Percentiles rank a stretch among this genome's conserved stretches.
These are phyloP conservation scores for Plicaturopsis crispa DNA, from an alignment of 768 basidiomycete species.

Conservation along the genomic window DNA sequence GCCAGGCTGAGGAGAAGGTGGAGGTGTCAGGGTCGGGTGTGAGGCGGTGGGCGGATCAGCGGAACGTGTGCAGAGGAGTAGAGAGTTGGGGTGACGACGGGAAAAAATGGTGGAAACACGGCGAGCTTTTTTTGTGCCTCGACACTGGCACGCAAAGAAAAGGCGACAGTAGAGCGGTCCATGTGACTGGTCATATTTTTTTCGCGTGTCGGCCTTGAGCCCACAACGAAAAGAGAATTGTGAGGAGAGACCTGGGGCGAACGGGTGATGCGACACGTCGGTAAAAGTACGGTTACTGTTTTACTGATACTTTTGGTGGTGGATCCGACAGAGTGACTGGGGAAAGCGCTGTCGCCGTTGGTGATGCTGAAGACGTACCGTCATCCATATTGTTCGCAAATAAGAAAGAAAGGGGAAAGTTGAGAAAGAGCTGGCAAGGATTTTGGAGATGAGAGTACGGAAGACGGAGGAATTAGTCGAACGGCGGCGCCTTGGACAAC, in stretches of 20 bases:
- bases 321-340: constrained; percentile 31
- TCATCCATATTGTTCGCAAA: too few species aligned
- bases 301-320: constrained; percentile 8
- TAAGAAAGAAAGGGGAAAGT: too few species aligned
- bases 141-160: constrained; percentile 6
- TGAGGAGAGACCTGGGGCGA: neutral
- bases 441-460: too few species aligned
- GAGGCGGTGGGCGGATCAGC: constrained; percentile 31
- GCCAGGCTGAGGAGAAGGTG: constrained; percentile 59
- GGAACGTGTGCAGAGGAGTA: constrained; percentile 19
- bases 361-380: constrained; percentile 81
- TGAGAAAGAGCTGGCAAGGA: too few species aligned
- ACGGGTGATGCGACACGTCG: constrained; percentile 4
- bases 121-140: neutral
- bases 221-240: constrained; percentile 4
- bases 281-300: constrained; percentile 1
- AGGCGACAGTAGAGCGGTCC: constrained; percentile 5
- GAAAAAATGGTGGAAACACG: constrained; percentile 12
- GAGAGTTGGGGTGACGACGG: constrained; percentile 7
- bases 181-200: constrained; percentile 3
- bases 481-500: too few species aligned
- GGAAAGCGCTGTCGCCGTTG: constrained; percentile 51
- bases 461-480: too few species aligned
- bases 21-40: constrained; percentile 34
- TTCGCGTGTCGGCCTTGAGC: constrained; percentile 24